phyloP scores from a whole-genome alignment of 495 filamentous ascomycete genomes.

The Corynascus novoguineensis region DNA sequence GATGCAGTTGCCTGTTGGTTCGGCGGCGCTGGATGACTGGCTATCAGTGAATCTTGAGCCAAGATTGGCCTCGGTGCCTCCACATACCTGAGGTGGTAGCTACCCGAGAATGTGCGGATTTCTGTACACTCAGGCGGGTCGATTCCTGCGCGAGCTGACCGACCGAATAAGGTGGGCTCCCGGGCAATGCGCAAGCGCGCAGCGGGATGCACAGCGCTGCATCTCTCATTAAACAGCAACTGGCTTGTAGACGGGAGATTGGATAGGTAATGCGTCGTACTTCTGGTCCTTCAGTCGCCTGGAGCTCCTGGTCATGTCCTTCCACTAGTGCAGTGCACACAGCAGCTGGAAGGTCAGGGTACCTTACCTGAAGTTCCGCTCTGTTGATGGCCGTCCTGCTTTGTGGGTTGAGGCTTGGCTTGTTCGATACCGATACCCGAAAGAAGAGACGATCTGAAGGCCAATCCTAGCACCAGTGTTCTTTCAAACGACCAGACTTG shows the following conservation, averaged over 20 bases:
- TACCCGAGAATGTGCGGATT: too few species aligned
- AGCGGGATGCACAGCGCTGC: constrained; percentile 5
- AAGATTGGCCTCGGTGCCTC: too few species aligned
- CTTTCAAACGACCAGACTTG: constrained; percentile 10
- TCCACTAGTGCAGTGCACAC: too few species aligned
- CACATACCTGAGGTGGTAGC: too few species aligned
- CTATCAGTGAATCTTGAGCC: not conserved
- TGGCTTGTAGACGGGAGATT: constrained; percentile 21
- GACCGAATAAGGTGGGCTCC: not conserved
- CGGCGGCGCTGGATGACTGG: constrained; percentile 13
- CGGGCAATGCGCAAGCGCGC: constrained; percentile 14
- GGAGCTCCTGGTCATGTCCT: too few species aligned
- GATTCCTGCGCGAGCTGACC: constrained; percentile 2
- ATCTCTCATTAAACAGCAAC: constrained; percentile 15
- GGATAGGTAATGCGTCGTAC: constrained; percentile 23
- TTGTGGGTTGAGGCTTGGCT: too few species aligned
- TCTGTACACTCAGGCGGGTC: not conserved
- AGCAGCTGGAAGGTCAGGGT: too few species aligned
- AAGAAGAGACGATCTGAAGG: constrained; percentile 20
- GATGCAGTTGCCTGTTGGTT: constrained; percentile 14
- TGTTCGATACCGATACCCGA: constrained; percentile 27
- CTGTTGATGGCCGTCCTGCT: too few species aligned
- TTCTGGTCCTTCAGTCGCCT: too few species aligned
- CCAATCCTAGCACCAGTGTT: constrained; percentile 25
- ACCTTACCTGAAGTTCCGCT: constrained; percentile 27